Conservation (phyloP, 139 green algal species). For the Closterium sp. region DNA sequence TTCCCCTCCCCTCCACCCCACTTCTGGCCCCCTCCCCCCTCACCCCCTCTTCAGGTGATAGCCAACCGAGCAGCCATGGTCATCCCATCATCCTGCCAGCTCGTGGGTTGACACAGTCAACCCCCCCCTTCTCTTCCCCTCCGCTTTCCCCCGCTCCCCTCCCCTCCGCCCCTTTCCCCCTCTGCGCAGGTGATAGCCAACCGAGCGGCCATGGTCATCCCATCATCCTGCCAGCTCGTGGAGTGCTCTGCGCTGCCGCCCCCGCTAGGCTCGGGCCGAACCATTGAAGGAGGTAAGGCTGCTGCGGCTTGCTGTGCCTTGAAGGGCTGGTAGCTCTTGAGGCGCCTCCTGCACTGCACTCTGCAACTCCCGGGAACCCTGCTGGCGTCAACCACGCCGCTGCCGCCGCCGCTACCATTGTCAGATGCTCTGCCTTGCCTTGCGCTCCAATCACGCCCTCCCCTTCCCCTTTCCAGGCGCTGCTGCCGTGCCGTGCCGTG, state of each 20-base stretch:
- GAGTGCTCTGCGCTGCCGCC: background rate
- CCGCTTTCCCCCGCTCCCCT: background rate
- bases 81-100: background rate
- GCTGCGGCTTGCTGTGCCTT: background rate
- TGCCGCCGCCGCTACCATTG: too few species aligned
- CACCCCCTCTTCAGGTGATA: slow-evolving; percentile 2
- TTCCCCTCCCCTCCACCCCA: background rate
- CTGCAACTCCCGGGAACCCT: background rate
- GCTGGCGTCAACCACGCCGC: too few species aligned
- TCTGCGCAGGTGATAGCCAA: background rate
- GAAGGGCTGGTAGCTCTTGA: background rate
- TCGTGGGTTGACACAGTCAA: background rate
- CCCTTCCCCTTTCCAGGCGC: too few species aligned
- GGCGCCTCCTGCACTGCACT: too few species aligned
- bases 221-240: background rate
- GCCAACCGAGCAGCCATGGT: background rate
- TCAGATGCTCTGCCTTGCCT: too few species aligned
- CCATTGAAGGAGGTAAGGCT: background rate
- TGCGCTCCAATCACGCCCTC: too few species aligned
- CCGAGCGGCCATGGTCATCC: background rate
- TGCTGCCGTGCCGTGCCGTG: too few species aligned
- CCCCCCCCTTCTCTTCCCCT: too few species aligned
- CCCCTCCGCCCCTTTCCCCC: background rate
- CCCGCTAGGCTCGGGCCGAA: background rate
- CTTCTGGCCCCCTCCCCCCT: background rate